Conservation (phyloP, 2,329 filamentous ascomycete genomes). For the Hymenoscyphus albidus region DNA sequence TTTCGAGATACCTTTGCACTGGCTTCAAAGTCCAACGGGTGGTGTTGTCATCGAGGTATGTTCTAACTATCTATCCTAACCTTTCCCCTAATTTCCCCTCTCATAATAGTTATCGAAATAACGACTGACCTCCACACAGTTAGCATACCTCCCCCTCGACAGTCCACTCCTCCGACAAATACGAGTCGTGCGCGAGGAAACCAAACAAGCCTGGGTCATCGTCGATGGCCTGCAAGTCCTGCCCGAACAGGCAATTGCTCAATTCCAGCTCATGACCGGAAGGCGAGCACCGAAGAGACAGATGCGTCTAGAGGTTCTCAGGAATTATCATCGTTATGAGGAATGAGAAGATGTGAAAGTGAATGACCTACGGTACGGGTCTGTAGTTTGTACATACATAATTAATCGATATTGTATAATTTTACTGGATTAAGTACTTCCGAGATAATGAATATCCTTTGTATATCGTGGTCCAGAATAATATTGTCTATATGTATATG, state of each 20-base stretch:
- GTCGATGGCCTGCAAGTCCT: slow-evolving; percentile 73
- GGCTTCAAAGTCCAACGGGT: slow-evolving; percentile 69
- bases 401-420: no score
- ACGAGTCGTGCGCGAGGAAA: slow-evolving; percentile 40
- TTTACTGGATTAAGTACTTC: no score
- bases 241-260: slow-evolving; percentile 75
- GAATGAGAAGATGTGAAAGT: neutral
- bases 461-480: no score
- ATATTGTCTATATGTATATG: no score
- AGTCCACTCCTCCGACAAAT: slow-evolving; percentile 70
- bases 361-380: no score
- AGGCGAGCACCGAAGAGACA: slow-evolving; percentile 64
- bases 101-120: neutral
- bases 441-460: no score
- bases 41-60: slow-evolving; percentile 65
- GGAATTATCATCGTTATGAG: slow-evolving; percentile 31
- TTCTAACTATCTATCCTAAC: neutral
- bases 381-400: no score
- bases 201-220: slow-evolving; percentile 65
- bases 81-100: neutral
- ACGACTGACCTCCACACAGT: slow-evolving; percentile 27
- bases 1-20: slow-evolving; percentile 64
- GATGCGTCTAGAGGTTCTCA: slow-evolving; percentile 51
- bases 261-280: slow-evolving; percentile 78
- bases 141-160: slow-evolving; percentile 69